phyloP scores from a whole-genome alignment of 768 basidiomycete genomes.

The Dioszegia aurantiaca region DNA sequence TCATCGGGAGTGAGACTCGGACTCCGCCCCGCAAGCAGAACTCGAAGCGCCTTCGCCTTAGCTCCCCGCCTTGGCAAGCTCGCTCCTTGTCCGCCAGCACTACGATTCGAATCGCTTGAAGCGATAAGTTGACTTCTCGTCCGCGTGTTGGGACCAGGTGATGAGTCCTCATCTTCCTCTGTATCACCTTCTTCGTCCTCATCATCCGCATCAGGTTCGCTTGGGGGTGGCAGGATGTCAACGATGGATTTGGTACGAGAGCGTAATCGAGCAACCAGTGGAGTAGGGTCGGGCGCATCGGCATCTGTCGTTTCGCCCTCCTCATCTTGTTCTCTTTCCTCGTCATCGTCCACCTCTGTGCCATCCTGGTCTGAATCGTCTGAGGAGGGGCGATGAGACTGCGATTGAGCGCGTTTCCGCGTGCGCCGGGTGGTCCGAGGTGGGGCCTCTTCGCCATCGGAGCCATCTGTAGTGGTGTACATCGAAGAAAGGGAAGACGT shows the following conservation, averaged over 20 bases:
- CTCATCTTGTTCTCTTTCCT: neutral
- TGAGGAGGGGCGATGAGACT: slow-evolving; percentile 17
- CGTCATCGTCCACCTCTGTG: neutral
- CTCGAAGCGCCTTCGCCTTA: slow-evolving; percentile 4
- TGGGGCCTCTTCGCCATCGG: slow-evolving; percentile 16
- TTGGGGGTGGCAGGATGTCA: neutral
- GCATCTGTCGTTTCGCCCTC: slow-evolving; percentile 10
- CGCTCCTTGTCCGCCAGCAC: neutral
- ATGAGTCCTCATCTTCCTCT: slow-evolving; percentile 5
- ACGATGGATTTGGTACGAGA: slow-evolving; percentile 15
- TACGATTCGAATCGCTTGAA: slow-evolving; percentile 4
- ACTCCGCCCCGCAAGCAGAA: neutral
- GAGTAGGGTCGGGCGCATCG: slow-evolving; percentile 16
- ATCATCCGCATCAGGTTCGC: slow-evolving; percentile 16
- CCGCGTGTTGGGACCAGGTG: slow-evolving; percentile 4
- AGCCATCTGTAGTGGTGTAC: slow-evolving; percentile 41
- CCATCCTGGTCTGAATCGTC: slow-evolving; percentile 1
- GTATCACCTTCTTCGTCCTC: slow-evolving; percentile 11
- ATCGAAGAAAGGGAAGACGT: slow-evolving; percentile 39
- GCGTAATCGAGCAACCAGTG: slow-evolving; percentile 19
- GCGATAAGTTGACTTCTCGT: slow-evolving; percentile 3
- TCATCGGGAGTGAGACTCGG: slow-evolving; percentile 27
- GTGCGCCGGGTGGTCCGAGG: slow-evolving; percentile 27
- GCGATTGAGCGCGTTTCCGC: slow-evolving; percentile 12
- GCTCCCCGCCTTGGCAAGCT: neutral